Conservation (phyloP, 768 basidiomycete species). For the Pilatotrama ljubarskyi region DNA sequence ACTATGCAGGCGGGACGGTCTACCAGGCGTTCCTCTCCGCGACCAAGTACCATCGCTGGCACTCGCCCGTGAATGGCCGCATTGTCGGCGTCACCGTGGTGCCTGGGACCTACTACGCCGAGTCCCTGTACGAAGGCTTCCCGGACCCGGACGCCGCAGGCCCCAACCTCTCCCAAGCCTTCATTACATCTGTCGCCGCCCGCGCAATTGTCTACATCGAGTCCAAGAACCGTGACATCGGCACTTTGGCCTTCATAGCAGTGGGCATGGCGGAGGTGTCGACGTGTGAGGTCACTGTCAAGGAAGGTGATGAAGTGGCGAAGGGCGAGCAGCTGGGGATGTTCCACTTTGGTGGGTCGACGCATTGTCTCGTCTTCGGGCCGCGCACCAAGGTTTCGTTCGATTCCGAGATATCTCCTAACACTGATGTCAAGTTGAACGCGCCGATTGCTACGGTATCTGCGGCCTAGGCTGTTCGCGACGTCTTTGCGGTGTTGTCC, state of each 20-base stretch:
- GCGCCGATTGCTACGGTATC: slow-evolving; percentile 10
- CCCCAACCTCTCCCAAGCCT: slow-evolving; percentile 37
- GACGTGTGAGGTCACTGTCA: slow-evolving; percentile 54
- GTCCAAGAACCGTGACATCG: slow-evolving; percentile 50
- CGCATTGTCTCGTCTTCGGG: slow-evolving; percentile 48
- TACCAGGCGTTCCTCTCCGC: slow-evolving; percentile 61
- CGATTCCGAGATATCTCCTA: not conserved
- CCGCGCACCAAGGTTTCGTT: slow-evolving; percentile 28
- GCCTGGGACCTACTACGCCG: slow-evolving; percentile 53
- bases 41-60: slow-evolving; percentile 63
- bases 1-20: slow-evolving; percentile 51
- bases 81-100: slow-evolving; percentile 44
- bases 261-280: slow-evolving; percentile 67
- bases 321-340: slow-evolving; percentile 60
- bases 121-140: slow-evolving; percentile 30
- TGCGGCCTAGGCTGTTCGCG: not conserved
- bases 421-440: slow-evolving; percentile 16
- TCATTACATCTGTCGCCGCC: slow-evolving; percentile 46
- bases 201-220: slow-evolving; percentile 58
- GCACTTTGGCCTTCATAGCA: slow-evolving; percentile 56
- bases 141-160: slow-evolving; percentile 29
- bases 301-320: slow-evolving; percentile 43
- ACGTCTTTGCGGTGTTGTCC: too few relatives aligned
- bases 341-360: slow-evolving; percentile 67
- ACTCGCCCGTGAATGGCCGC: slow-evolving; percentile 52